Evolutionary conservation across 805 yeast genomes (phyloP).

Genomic region (Starmerella kuoi): DNA sequence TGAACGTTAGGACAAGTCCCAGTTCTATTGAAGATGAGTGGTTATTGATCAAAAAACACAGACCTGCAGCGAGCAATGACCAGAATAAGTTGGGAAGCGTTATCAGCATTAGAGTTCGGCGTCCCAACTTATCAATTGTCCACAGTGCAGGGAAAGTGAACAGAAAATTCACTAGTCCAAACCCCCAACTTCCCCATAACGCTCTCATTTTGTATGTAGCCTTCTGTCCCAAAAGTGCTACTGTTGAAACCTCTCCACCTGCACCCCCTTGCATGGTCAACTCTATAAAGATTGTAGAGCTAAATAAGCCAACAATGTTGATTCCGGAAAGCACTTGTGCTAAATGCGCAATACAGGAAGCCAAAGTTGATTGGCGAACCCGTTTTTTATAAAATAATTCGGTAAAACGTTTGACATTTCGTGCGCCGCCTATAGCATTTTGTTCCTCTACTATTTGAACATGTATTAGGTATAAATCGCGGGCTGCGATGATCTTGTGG

Average conservation of each 20-base stretch:
- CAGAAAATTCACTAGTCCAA: conserved; percentile 66
- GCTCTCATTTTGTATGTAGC: conserved; percentile 38
- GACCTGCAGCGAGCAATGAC: conserved; percentile 39
- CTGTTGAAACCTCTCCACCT: conserved; percentile 21
- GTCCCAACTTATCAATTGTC: conserved; percentile 67
- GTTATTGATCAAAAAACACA: conserved; percentile 57
- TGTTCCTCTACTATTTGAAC: conserved; percentile 37
- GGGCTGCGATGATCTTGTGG: conserved; percentile 44
- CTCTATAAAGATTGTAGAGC: conserved; percentile 59
- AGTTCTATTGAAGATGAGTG: conserved; percentile 33
- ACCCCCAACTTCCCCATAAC: conserved; percentile 73
- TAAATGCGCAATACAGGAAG: conserved; percentile 71
- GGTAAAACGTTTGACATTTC: conserved; percentile 16
- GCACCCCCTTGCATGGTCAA: conserved; percentile 28
- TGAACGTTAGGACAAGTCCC: conserved; percentile 59
- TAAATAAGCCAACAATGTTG: conserved; percentile 77
- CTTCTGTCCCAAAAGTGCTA: conserved; percentile 12
- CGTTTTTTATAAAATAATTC: conserved; percentile 31
- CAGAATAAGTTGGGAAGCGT: conserved; percentile 52
- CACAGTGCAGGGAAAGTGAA: conserved; percentile 76
- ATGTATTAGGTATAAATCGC: conserved; percentile 50
- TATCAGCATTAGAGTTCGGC: conserved; percentile 45
- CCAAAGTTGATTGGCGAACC: conserved; percentile 71
- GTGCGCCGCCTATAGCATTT: conserved; percentile 38
- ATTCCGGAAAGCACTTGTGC: conserved; percentile 89